Evolutionary conservation across 148 eudicot genomes (phyloP).

Genomic region (Rheum nobile): DNA sequence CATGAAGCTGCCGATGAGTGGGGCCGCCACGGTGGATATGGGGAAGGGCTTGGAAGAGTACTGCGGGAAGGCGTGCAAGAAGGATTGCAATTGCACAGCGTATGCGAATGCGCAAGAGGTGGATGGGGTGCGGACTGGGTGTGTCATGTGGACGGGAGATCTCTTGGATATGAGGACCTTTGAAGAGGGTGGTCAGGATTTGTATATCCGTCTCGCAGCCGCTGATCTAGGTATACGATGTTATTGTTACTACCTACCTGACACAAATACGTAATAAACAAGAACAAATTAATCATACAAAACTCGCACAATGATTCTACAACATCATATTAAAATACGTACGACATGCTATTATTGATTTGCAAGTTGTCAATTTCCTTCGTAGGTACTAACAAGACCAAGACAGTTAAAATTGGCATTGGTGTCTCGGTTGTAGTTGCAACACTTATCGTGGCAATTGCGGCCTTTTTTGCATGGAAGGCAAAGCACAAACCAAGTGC

Average conservation of each 20-base stretch:
- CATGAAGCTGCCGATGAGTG: slow-evolving; percentile 51
- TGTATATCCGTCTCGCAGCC: slow-evolving; percentile 26
- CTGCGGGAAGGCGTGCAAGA: slow-evolving; percentile 31
- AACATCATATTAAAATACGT: too few species aligned
- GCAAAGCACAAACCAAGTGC: background rate
- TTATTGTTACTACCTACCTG: background rate
- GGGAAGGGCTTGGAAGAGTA: slow-evolving; percentile 28
- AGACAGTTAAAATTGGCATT: background rate
- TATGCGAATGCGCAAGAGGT: slow-evolving; percentile 24
- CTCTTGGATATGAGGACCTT: slow-evolving; percentile 36
- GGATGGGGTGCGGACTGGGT: slow-evolving; percentile 25
- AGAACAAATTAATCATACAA: background rate
- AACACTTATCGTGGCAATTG: background rate
- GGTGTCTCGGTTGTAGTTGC: background rate
- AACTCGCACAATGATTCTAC: too few species aligned
- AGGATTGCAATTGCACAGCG: slow-evolving; percentile 49
- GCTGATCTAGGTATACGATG: slow-evolving; percentile 26
- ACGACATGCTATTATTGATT: background rate
- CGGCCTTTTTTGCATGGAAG: background rate
- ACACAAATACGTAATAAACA: too few species aligned
- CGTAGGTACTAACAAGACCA: background rate
- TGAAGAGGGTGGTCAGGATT: slow-evolving; percentile 35
- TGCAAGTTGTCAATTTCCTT: background rate
- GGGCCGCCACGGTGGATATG: slow-evolving; percentile 16
- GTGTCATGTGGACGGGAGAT: slow-evolving; percentile 34